These are phyloP conservation scores for Pichia sp. DNA, from an alignment of 1,139 yeast species.

Conservation along the genomic window DNA sequence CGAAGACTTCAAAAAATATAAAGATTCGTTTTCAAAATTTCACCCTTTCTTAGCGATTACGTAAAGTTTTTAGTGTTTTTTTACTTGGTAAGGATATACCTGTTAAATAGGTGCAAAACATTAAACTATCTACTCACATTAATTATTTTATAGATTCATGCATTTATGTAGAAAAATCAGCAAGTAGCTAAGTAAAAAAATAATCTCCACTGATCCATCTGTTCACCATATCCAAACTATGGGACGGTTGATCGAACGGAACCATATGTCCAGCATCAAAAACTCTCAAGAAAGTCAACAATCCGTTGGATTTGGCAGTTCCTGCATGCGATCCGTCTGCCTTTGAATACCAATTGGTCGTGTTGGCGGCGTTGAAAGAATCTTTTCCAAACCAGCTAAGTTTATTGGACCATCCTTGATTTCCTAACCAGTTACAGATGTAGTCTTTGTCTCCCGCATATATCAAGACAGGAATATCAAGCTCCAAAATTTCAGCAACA, in stretches of 20 bases:
- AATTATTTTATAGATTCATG: not conserved
- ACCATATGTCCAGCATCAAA: slow-evolving; percentile 74
- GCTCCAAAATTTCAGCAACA: slow-evolving; percentile 54
- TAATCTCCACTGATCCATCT: slow-evolving; percentile 64
- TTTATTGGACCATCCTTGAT: slow-evolving; percentile 69
- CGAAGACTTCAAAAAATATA: not conserved
- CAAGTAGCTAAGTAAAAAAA: slow-evolving; percentile 7
- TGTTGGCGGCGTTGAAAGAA: slow-evolving; percentile 29
- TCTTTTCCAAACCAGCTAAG: slow-evolving; percentile 55
- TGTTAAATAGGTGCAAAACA: not conserved
- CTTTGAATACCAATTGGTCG: slow-evolving; percentile 23
- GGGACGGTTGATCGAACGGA: slow-evolving; percentile 77
- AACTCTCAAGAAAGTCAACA: slow-evolving; percentile 58
- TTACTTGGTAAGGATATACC: too few species aligned
- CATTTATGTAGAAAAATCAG: not conserved
- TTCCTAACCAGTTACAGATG: slow-evolving; percentile 89
- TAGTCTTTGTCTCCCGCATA: slow-evolving; percentile 89
- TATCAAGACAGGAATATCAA: slow-evolving; percentile 67
- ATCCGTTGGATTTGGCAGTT: slow-evolving; percentile 49
- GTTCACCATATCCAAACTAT: slow-evolving; percentile 70
- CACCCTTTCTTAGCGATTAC: not conserved
- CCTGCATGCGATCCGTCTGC: slow-evolving; percentile 51
- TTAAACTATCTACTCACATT: not conserved
- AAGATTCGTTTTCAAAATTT: not conserved
- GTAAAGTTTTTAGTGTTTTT: not conserved